Evolutionary conservation across 192 early-diverging fungal genomes (phyloP).

Genomic region (Mortierella claussenii): DNA sequence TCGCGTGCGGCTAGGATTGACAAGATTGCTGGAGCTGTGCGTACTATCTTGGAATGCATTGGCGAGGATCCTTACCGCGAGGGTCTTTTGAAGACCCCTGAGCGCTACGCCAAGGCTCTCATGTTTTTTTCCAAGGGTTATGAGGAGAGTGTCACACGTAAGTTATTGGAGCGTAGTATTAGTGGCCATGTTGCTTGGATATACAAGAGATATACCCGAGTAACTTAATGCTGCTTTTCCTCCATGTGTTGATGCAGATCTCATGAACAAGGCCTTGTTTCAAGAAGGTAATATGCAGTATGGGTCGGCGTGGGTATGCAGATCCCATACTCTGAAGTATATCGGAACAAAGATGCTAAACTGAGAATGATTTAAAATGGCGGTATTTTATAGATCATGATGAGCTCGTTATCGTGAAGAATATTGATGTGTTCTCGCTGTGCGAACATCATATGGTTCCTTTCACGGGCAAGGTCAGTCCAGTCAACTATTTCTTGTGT

Average conservation of each 20-base stretch:
- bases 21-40: conserved; percentile 87
- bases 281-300: conserved; percentile 52
- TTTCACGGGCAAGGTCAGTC: conserved; percentile 89
- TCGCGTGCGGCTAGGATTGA: conserved; percentile 74
- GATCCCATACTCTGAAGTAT: too few relatives aligned
- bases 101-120: conserved; percentile 96
- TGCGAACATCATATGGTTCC: conserved; percentile 99
- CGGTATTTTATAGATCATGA: conserved; percentile 77
- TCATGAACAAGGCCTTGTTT: conserved; percentile 52
- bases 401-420: conserved; percentile 99
- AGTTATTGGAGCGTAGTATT: conserved; percentile 4
- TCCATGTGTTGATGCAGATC: too few relatives aligned
- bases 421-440: conserved; percentile 95
- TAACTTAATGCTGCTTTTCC: too few relatives aligned
- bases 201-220: too few relatives aligned
- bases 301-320: too few relatives aligned
- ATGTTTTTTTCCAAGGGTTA: conserved; percentile 99
- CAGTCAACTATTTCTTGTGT: background rate
- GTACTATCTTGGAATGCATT: conserved; percentile 90
- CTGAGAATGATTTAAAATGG: too few relatives aligned
- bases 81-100: conserved; percentile 94
- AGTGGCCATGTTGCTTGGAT: too few relatives aligned
- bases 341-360: too few relatives aligned
- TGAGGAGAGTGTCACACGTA: conserved; percentile 86
- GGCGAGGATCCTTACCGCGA: conserved; percentile 96